Percentiles rank a stretch among this genome's conserved stretches.
Conservation (phyloP, 139 green algal genomes). For the Asterochloris erici region DNA sequence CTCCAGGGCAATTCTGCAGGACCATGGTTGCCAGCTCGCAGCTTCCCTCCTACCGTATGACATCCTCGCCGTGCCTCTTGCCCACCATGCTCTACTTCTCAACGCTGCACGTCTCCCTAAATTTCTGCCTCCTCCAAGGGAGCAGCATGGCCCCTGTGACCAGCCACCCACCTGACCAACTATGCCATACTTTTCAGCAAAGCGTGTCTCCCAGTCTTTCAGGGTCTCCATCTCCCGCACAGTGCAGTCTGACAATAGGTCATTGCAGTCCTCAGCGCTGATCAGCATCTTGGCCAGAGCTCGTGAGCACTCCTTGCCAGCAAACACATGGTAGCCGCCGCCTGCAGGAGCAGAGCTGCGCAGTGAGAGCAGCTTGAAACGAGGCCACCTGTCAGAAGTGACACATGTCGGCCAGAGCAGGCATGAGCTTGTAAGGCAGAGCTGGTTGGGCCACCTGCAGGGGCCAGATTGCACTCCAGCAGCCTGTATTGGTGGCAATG, state of each 20-base stretch:
- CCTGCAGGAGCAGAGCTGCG: not conserved
- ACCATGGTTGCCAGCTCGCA: no score
- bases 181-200: conserved; percentile 46
- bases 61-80: not conserved
- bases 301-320: conserved; percentile 24
- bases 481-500: no score
- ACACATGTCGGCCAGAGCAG: no score
- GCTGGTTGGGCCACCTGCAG: no score
- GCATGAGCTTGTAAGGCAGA: no score
- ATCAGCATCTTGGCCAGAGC: conserved; percentile 13
- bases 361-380: no score
- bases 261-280: conserved; percentile 24
- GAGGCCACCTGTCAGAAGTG: no score
- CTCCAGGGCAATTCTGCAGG: no score
- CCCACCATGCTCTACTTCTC: no score
- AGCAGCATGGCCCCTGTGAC: not conserved
- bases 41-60: no score
- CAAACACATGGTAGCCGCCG: conserved; percentile 24
- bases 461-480: no score
- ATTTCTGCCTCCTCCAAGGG: not conserved
- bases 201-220: conserved; percentile 42
- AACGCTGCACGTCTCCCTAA: not conserved
- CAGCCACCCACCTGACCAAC: conserved; percentile 47
- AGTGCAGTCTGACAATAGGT: conserved; percentile 29
- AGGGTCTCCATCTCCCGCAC: conserved; percentile 39